A percentile compares a stretch with the other conserved stretches of the same genome.
These are phyloP conservation scores for Dichomitus squalens DNA, from an alignment of 1,284 basidiomycete species.

Conservation along the genomic window DNA sequence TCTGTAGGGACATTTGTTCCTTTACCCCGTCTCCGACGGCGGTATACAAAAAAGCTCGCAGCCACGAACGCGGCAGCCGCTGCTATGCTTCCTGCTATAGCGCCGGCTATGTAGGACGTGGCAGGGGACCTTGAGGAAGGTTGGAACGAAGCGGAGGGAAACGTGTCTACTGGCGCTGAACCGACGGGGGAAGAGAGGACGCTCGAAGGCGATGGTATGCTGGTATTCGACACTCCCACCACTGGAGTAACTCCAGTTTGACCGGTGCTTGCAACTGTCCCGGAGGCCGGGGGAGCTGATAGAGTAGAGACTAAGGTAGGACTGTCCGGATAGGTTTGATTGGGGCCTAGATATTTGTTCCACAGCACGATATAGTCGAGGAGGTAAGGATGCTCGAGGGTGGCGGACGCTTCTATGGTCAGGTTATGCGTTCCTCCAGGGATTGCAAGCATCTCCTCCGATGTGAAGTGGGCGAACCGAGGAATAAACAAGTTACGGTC, in stretches of 20 bases:
- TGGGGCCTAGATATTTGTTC: background rate
- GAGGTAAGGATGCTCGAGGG: background rate
- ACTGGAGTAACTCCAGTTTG: background rate
- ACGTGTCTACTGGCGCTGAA: background rate
- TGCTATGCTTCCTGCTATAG: background rate
- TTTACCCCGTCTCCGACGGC: background rate
- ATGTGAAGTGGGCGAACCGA: background rate
- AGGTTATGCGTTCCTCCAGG: background rate
- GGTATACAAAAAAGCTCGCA: background rate
- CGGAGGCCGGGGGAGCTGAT: background rate
- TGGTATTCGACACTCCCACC: background rate
- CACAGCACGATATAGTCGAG: background rate
- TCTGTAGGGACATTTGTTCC: background rate
- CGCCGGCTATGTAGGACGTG: background rate
- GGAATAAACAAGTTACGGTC: background rate
- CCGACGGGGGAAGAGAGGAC: background rate
- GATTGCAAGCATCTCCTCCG: background rate
- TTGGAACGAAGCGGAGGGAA: background rate
- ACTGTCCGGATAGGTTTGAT: background rate
- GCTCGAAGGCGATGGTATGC: background rate
- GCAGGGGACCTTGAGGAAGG: background rate
- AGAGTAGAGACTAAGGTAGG: background rate
- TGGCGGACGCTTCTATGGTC: background rate
- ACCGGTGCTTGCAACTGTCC: background rate
- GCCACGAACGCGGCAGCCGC: background rate